Evolutionary conservation across 805 yeast genomes (phyloP), one percentile per base, ranked within the genome.

Genomic region (Candida manassasensis): DNA sequence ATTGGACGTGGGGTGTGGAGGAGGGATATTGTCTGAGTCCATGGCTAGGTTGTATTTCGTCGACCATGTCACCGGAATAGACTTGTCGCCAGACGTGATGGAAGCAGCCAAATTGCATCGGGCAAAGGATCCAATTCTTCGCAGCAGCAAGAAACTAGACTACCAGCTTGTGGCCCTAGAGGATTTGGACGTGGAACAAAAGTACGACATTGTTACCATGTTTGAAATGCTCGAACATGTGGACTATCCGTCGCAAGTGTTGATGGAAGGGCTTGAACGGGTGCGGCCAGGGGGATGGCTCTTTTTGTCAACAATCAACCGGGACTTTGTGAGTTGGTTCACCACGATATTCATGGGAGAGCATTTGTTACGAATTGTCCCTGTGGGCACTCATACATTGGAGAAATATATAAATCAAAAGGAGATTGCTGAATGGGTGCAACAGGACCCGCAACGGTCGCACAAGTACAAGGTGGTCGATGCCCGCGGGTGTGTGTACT

Each of bases 201-300:
- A 61, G 32, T 90, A 62, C 57, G 95, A 93, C 52, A 57, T 89
- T 3, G 79, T 93, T 4, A 86, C 97, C 2, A 75, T 89, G 76
- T 86, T 90, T 71, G 99, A 93, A 57, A 80, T 93, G 77, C 67
- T 93, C 24, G 99, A 93, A 57, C 99, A 93, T 55, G 97, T 93
- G 3, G 86, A 84, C 39, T 73, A 77, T 40, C 98, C 99, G 0
- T 61, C 85, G 0, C 76, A 73, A 35, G 82, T 89, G 11, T 58
- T 93, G 37, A 57, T 67, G n/a, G 74, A 73, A 32, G 94, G 94
- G 0, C 66, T 88, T 53, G 50, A 63, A 24, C 77, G 78, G 40
- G 79, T 90, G 24, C 75, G 76, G 37, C 82, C 81, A 0, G 90
- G 89, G 6, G 97, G 98, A 19, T 76, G 84, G 69, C 54, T 90